Base-by-base conservation (phyloP, 2,329 filamentous ascomycete genomes). In the Leptographium lundbergii region DNA sequence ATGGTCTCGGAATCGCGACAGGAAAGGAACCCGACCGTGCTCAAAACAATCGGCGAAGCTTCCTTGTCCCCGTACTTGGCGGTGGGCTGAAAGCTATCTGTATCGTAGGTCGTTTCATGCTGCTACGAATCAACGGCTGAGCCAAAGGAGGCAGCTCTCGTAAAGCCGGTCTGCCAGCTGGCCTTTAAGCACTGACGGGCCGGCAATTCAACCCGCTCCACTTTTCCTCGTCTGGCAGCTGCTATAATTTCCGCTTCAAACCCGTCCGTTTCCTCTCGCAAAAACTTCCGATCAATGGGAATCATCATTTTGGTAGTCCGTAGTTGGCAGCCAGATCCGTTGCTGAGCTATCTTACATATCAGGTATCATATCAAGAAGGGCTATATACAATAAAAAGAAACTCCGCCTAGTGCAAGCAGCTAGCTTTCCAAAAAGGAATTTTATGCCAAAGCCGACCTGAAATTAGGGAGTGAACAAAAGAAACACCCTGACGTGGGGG, bases 61-160 rank as follows among this genome's bases (percentile, higher is more conserved):
- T 29, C 25, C 25, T 53, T 29, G 51, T 53, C 53, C 51, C 51
- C 51, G 51, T 53, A 53, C 27, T 53, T 53, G 51, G 51, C 51
- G 51, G 51, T 53, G 51, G 42, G 42, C 17, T 45, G 42, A 29
- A 53, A 29, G 27, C 24, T 54, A 42, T 54, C 32, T 32, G 53
- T 36, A 22, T 54, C 53, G 14, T 13, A 34, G 56, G 56, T 27
- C 14, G 56, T 57, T 58, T 58, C 56, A 58, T 53, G 47, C 56
- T 48, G 13, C 32, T 47, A 51, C 45, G 29, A 52, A 52, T 52
- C 6, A 25, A 25, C 22, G 22, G 51, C 24, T 36, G 13, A 22
- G 17, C 34, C n/a, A n/a, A 25, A 42, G 52, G 17, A 11, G 25
- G 52, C 50, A 50, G 47, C 25, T 36, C 19, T 34, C 9, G 32